Evolutionary conservation across 495 filamentous ascomycete genomes (phyloP), one percentile per base, ranked within the genome.

Genomic region (Jackrogersella multiformis): DNA sequence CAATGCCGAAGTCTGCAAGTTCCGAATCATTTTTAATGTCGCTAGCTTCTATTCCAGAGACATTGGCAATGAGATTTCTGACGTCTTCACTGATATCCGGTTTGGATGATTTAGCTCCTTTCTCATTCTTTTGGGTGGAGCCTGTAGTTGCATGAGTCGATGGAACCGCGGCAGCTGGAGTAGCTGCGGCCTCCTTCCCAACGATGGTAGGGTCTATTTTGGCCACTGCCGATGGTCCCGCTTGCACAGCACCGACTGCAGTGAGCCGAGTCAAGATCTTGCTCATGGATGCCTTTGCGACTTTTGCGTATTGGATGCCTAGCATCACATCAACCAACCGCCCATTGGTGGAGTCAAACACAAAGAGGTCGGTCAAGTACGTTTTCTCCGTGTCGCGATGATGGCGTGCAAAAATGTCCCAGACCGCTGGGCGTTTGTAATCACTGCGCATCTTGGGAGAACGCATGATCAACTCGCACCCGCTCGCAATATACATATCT

Each of bases 1-100:
- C 85, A n/a, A 87, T 82, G 0, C 85, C 83, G 9, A 84, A 32
- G 28, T 86, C 80, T 10, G 75, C 78, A 23, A 86, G 73, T 7
- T 77, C 66, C 2, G 64, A 72, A 20, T 79, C 72, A 9, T 69
- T 55, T 2, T 68, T 61, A 1, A 86, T 79, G 24, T 83, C 80
- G 2, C 71, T 54, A 0, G 70, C 42, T 32, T 84, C 78, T 1
- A 85, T 51, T 1, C 82, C 82, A 23, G 78, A 81, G 1, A 51
- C 28, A n/a, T 51, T 34, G 26, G 46, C 46, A 12, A 51, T 15
- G 2, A 46, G 23, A 28, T 46, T 46, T 15, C 13, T 46, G 44
- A 46, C 44, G n/a, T 46, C 44, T 1, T 46, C 23, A 12, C 10
- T 46, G 7, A 46, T 46, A 46, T 46, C 44, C n/a, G 44, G 21